Percentiles rank a stretch among this genome's conserved stretches.
Conservation (phyloP, 345 rosid genomes). For the Hibiscus tridactylites region DNA sequence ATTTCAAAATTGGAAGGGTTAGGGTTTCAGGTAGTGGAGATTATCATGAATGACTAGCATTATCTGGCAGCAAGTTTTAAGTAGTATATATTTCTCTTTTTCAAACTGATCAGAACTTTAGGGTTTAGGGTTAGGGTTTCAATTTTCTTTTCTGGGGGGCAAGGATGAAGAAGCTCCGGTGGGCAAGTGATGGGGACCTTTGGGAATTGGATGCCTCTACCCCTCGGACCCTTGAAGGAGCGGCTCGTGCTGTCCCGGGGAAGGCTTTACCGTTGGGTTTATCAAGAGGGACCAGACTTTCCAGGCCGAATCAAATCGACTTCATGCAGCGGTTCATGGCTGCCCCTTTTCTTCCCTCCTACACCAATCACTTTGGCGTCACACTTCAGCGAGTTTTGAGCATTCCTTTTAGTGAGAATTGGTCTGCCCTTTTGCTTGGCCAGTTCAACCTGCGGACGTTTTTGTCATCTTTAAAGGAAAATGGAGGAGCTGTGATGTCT, state of each 20-base stretch:
- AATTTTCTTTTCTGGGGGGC: too few species aligned
- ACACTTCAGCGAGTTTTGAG: conserved; percentile 51
- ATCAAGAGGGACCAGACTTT: conserved; percentile 63
- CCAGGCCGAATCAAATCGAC: conserved; percentile 68
- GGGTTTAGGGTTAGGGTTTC: too few species aligned
- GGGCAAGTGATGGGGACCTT: not conserved
- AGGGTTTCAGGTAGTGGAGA: too few species aligned
- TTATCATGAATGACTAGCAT: too few species aligned
- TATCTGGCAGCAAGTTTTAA: too few species aligned
- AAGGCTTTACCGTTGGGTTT: conserved; percentile 65
- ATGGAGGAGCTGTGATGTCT: not conserved
- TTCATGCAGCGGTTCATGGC: conserved; percentile 91
- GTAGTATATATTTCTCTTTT: too few species aligned
- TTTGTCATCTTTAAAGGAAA: conserved; percentile 36
- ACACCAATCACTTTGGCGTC: not conserved
- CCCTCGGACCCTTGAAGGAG: conserved; percentile 65
- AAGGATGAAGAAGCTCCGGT: too few species aligned
- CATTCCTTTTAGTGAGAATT: conserved; percentile 49
- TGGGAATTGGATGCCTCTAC: conserved; percentile 87
- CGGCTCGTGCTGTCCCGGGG: conserved; percentile 58
- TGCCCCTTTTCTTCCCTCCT: conserved; percentile 45
- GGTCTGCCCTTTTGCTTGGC: conserved; percentile 51
- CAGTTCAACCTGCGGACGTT: conserved; percentile 76
- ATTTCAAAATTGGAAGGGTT: too few species aligned
- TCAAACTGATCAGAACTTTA: too few species aligned